Base-by-base conservation (phyloP, 805 yeast genomes). In the Saccharomyces eubayanus region DNA sequence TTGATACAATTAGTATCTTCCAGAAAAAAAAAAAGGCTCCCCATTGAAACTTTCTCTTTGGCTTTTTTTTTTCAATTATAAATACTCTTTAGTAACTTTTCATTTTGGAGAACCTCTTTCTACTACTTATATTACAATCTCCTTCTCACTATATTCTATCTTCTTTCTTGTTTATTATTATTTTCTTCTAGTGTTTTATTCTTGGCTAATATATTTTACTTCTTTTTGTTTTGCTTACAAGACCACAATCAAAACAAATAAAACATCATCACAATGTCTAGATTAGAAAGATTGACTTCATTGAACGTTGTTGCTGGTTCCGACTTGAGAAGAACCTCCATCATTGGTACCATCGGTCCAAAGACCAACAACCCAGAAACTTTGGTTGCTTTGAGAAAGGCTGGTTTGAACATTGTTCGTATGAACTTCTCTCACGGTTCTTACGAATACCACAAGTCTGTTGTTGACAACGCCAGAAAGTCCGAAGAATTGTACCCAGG, bases 351-450 rank as follows among this genome's bases (percentile, higher is more conserved):
- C 65, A 94, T 94, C 75, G 99, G 99, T 67, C 99, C 99, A 70
- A 90, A 89, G 79, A 89, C 98, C 76, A 94, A 94, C 83, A 74
- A 78, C 65, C 91, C 85, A 62, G 97, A 91, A 71, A 79, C 81
- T 63, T 77, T 94, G 69, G 89, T 84, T 66, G 81, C 83, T 72
- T 82, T 94, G 71, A 87, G 99, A 81, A 88, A 89, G 76, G 97
- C 97, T 59, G 99, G 99, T 71, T 81, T 94, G 66, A 94, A 92
- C 83, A 89, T 94, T 72, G 98, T 89, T 53, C 87, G 99, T 74
- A 90, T 94, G 97, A 94, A 94, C 85, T 94, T 94, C 79, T 89
- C 97, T 62, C 99, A 94, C 79, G 99, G 99, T 68, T 82, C 96
- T 51, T 85, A 94, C 78, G 97, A 91, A 68, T 94, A 94, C 84